These are phyloP conservation scores for Allantophomopsis lycopodina DNA, from an alignment of 2,329 filamentous ascomycete genomes.

Conservation along the genomic window DNA sequence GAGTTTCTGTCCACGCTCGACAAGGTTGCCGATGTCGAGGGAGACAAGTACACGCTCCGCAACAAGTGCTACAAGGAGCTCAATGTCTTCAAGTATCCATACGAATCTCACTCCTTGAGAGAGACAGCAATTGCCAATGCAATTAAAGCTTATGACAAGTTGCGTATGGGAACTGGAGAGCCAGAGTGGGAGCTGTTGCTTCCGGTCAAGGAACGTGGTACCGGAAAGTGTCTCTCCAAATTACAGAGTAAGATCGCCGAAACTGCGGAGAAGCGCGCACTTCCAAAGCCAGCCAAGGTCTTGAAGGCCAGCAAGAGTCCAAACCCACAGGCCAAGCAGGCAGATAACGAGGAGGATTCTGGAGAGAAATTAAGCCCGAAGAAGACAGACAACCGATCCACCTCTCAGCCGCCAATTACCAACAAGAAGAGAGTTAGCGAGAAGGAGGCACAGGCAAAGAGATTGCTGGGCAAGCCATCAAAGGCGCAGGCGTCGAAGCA, in stretches of 20 bases:
- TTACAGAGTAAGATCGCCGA: conserved; percentile 44
- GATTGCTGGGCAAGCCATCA: conserved; percentile 48
- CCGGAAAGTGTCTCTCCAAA: conserved; percentile 46
- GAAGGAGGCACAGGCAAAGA: conserved; percentile 1
- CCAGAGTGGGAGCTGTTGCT: conserved; percentile 49
- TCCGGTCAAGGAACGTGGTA: conserved; percentile 40
- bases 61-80: conserved; percentile 49
- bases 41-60: conserved; percentile 38
- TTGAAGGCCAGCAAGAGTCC: conserved; percentile 26
- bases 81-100: conserved; percentile 49
- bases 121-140: conserved; percentile 49
- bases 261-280: conserved; percentile 28
- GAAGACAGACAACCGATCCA: conserved; percentile 25
- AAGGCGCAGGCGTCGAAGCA: conserved; percentile 1
- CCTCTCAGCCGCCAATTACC: conserved; percentile 25
- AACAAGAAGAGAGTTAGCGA: conserved; percentile 42
- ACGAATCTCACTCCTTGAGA: conserved; percentile 36
- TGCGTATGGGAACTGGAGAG: conserved; percentile 39
- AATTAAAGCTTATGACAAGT: conserved; percentile 43
- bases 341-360: conserved; percentile 25
- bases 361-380: conserved; percentile 10
- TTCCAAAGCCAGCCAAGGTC: conserved; percentile 31
- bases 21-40: conserved; percentile 41
- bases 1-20: conserved; percentile 39
- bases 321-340: conserved; percentile 27